Conservation (phyloP, 352 stramenopile species). For the Globisporangium rhizosaccharum region DNA sequence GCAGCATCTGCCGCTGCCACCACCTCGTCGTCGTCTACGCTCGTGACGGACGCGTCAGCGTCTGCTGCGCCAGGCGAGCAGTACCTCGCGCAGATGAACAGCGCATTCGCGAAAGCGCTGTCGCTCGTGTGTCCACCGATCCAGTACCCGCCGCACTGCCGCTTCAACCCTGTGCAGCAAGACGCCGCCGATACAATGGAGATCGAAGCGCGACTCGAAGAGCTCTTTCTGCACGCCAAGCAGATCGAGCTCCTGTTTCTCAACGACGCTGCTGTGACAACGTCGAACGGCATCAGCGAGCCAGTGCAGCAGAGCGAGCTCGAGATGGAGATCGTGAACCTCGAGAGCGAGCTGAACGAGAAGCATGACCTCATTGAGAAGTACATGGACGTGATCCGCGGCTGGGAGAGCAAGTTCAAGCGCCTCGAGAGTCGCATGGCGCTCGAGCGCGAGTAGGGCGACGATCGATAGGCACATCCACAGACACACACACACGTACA, state of each 20-base stretch:
- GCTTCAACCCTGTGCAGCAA: slow-evolving; percentile 78
- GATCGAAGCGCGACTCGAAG: slow-evolving; percentile 59
- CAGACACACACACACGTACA: background rate
- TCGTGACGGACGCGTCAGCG: background rate
- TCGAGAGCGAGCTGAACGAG: slow-evolving; percentile 71
- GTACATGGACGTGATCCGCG: slow-evolving; percentile 75
- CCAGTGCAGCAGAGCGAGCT: slow-evolving; percentile 38
- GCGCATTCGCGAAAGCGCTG: slow-evolving; percentile 64
- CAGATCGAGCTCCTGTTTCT: slow-evolving; percentile 75
- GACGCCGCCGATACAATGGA: slow-evolving; percentile 72
- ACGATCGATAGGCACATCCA: background rate
- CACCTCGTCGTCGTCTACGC: background rate
- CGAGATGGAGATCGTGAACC: slow-evolving; percentile 66
- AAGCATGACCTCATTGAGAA: slow-evolving; percentile 86
- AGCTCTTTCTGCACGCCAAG: slow-evolving; percentile 81
- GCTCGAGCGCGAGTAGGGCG: slow-evolving; percentile 35
- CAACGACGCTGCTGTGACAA: slow-evolving; percentile 20
- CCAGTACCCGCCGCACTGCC: slow-evolving; percentile 78
- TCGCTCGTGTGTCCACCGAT: slow-evolving; percentile 73
- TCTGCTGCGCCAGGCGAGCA: slow-evolving; percentile 20
- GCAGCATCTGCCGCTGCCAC: background rate
- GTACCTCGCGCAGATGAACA: slow-evolving; percentile 68
- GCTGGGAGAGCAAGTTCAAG: slow-evolving; percentile 85
- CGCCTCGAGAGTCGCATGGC: slow-evolving; percentile 63
- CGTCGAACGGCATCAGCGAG: slow-evolving; percentile 2